Evolutionary conservation across 1,139 yeast genomes (phyloP).

Genomic region (Nakaseomyces delphensis): DNA sequence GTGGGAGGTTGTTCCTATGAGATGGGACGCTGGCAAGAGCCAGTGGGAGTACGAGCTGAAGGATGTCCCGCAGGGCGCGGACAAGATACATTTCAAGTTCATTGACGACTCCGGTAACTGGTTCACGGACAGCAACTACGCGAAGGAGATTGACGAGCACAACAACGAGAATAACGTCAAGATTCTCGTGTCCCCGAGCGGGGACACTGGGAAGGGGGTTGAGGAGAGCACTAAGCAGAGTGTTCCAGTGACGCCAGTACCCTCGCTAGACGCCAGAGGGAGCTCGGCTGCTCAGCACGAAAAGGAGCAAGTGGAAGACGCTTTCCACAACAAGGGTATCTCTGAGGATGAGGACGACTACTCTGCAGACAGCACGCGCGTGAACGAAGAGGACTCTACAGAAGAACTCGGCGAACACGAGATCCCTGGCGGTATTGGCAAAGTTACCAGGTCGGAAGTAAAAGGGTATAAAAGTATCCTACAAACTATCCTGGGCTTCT

Average conservation of each 20-base stretch:
- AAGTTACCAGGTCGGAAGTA: background rate
- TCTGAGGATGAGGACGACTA: background rate
- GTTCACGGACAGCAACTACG: slow-evolving; percentile 41
- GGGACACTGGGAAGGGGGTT: no score
- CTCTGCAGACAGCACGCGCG: background rate
- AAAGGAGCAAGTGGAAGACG: background rate
- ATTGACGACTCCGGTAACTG: slow-evolving; percentile 43
- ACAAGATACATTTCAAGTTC: slow-evolving; percentile 25
- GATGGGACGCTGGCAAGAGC: slow-evolving; percentile 7
- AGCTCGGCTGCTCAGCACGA: background rate
- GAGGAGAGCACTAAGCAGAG: slow-evolving; percentile 7
- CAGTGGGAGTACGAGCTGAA: slow-evolving; percentile 20
- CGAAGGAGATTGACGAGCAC: slow-evolving; percentile 40
- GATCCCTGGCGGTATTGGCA: background rate
- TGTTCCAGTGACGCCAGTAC: slow-evolving; percentile 15
- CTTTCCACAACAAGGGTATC: background rate
- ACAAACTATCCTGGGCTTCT: background rate
- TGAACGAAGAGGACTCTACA: background rate
- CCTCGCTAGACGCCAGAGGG: slow-evolving; percentile 2
- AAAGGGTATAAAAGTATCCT: background rate
- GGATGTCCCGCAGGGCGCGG: slow-evolving; percentile 9
- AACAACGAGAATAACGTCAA: slow-evolving; percentile 54
- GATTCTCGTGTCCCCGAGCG: slow-evolving; percentile 9
- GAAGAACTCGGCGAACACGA: no score
- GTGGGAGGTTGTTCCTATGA: slow-evolving; percentile 27